Conservation (phyloP, 352 stramenopile species). For the Pythium aphanidermatum region DNA sequence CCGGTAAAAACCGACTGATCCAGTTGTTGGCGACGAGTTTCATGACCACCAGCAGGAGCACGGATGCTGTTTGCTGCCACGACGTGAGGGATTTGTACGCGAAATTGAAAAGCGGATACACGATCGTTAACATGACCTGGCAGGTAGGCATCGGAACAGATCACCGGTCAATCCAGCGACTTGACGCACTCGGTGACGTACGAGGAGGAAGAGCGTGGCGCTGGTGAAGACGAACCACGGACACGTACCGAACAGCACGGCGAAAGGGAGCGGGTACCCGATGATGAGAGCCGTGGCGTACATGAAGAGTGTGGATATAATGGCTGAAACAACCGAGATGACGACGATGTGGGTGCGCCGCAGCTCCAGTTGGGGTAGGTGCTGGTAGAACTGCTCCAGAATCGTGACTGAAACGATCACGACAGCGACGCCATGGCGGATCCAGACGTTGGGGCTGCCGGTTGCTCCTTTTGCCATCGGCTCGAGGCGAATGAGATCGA, state of each 20-base stretch:
- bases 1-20: conserved; percentile 14
- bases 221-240: neutral
- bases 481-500: conserved; percentile 21
- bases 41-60: conserved; percentile 25
- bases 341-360: neutral
- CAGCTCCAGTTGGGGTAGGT: conserved; percentile 14
- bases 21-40: conserved; percentile 36
- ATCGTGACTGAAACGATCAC: conserved; percentile 13
- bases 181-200: neutral
- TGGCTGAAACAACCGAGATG: conserved; percentile 11
- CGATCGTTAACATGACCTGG: conserved; percentile 8
- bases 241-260: conserved; percentile 7
- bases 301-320: conserved; percentile 1
- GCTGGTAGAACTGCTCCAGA: conserved; percentile 18
- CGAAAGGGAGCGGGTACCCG: conserved; percentile 27
- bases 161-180: no score
- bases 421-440: conserved; percentile 15
- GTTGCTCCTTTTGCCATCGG: neutral
- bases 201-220: neutral
- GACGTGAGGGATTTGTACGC: conserved; percentile 7
- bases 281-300: conserved; percentile 10
- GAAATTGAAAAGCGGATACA: conserved; percentile 15
- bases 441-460: conserved; percentile 17
- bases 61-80: conserved; percentile 6
- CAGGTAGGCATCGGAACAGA: conserved; percentile 3